A percentile compares a stretch with the other conserved stretches of the same genome.
Evolutionary conservation across 2,329 filamentous ascomycete genomes (phyloP).

Genomic region (Aspergillus aculeatinus): DNA sequence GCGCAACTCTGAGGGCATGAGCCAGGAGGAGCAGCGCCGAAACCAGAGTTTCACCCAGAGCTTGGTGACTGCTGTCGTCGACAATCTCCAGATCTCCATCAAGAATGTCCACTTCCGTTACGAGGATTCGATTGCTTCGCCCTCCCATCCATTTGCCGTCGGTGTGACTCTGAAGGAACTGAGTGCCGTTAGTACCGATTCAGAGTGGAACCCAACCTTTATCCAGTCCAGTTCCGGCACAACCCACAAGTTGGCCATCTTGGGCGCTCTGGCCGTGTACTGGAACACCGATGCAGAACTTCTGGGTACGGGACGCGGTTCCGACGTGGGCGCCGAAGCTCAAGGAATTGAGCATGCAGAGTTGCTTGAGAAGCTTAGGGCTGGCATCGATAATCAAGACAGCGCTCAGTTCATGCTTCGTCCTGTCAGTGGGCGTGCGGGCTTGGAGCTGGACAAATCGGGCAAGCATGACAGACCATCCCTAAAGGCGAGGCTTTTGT

Average conservation of each 20-base stretch:
- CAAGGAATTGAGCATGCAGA: conserved; percentile 68
- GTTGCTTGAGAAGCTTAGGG: conserved; percentile 72
- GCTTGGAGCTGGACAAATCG: conserved; percentile 92
- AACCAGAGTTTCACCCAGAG: conserved; percentile 97
- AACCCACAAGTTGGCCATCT: conserved; percentile 89
- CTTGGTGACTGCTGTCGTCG: conserved; percentile 91
- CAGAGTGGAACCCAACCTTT: conserved; percentile 92
- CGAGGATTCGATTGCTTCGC: conserved; percentile 93
- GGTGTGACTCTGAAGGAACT: conserved; percentile 93
- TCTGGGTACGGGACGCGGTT: conserved; percentile 77
- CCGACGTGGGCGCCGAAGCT: conserved; percentile 56
- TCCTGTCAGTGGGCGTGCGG: conserved; percentile 91
- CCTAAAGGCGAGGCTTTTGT: conserved; percentile 85
- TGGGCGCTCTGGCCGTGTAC: conserved; percentile 88
- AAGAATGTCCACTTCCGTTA: conserved; percentile 99
- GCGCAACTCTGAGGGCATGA: conserved; percentile 86
- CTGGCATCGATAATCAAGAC: conserved; percentile 74
- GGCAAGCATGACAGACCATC: conserved; percentile 76
- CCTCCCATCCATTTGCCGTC: conserved; percentile 90
- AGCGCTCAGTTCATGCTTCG: conserved; percentile 93
- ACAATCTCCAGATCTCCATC: conserved; percentile 95
- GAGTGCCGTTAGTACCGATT: conserved; percentile 93
- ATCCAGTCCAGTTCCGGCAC: conserved; percentile 80
- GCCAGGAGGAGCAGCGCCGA: conserved; percentile 91
- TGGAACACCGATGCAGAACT: conserved; percentile 95